Conservation (phyloP, 2,329 filamentous ascomycete species). For the Aureobasidium namibiae region DNA sequence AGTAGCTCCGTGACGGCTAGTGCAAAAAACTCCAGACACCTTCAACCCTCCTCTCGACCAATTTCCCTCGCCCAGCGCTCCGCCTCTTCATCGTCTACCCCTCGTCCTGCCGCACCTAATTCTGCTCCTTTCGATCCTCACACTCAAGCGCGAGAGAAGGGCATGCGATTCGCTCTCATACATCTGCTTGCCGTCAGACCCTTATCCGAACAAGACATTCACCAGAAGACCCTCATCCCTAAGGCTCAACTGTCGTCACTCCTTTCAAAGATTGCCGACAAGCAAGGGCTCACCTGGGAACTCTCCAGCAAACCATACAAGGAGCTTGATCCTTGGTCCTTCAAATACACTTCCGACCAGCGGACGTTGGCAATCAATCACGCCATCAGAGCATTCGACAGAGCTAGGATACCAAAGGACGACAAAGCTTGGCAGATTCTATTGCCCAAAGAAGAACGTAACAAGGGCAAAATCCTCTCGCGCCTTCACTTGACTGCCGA, state of each 20-base stretch:
- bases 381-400: conserved; percentile 55
- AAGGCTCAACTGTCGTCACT: conserved; percentile 40
- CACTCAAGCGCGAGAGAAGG: conserved; percentile 27
- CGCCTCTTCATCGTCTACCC: conserved; percentile 31
- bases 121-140: conserved; percentile 30
- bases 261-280: conserved; percentile 43
- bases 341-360: conserved; percentile 48
- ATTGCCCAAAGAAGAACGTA: conserved; percentile 51
- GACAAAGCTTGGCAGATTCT: conserved; percentile 57
- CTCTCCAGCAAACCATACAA: conserved; percentile 52
- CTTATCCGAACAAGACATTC: conserved; percentile 39
- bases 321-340: conserved; percentile 54
- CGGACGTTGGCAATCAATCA: conserved; percentile 53
- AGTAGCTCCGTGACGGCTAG: conserved; percentile 26
- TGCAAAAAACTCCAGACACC: conserved; percentile 23
- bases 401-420: conserved; percentile 49
- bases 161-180: conserved; percentile 37
- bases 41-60: conserved; percentile 18
- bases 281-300: conserved; percentile 43
- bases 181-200: conserved; percentile 49
- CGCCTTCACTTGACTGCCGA: conserved; percentile 43
- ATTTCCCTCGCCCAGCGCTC: conserved; percentile 30
- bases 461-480: conserved; percentile 54
- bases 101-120: conserved; percentile 23
- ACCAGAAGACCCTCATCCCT: conserved; percentile 39